These are phyloP conservation scores for Fusarium duplospermum DNA, from an alignment of 2,329 filamentous ascomycete species.

Conservation along the genomic window DNA sequence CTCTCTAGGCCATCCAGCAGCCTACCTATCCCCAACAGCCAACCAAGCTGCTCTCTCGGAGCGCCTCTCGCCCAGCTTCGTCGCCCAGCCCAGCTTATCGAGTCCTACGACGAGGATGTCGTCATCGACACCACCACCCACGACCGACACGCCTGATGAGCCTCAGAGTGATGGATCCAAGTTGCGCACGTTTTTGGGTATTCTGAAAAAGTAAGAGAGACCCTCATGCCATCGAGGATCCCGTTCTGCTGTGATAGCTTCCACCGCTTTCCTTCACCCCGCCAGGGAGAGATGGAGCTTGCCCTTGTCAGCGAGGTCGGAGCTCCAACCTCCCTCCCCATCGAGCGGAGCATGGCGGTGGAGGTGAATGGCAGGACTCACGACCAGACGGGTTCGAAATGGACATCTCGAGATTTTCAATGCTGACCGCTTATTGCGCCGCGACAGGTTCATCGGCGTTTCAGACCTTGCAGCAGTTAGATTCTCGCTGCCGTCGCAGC, in stretches of 20 bases:
- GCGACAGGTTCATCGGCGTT: constrained; percentile 88
- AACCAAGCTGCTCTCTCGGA: neutral
- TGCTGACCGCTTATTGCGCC: constrained; percentile 44
- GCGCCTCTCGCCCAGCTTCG: neutral
- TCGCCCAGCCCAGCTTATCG: constrained; percentile 13
- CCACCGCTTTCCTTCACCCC: constrained; percentile 17
- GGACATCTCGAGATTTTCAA: neutral
- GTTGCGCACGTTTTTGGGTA: constrained; percentile 87
- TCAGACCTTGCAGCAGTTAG: constrained; percentile 94
- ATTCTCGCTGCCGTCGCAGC: constrained; percentile 94
- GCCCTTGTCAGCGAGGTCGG: constrained; percentile 31
- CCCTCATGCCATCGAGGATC: constrained; percentile 1
- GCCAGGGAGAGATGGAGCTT: neutral
- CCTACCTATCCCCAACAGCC: neutral
- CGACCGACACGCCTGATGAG: constrained; percentile 55
- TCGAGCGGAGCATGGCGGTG: constrained; percentile 26
- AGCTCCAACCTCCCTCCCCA: constrained; percentile 15
- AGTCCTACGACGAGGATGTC: constrained; percentile 48
- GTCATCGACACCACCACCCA: constrained; percentile 50
- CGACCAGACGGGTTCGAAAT: constrained; percentile 12
- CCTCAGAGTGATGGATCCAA: constrained; percentile 83
- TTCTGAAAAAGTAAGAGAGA: constrained; percentile 81
- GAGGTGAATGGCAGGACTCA: constrained; percentile 17
- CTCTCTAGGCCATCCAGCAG: neutral
- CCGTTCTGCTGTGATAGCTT: constrained; percentile 25